Base-by-base conservation (phyloP, 805 yeast species). In the Suhomyces sp. region DNA sequence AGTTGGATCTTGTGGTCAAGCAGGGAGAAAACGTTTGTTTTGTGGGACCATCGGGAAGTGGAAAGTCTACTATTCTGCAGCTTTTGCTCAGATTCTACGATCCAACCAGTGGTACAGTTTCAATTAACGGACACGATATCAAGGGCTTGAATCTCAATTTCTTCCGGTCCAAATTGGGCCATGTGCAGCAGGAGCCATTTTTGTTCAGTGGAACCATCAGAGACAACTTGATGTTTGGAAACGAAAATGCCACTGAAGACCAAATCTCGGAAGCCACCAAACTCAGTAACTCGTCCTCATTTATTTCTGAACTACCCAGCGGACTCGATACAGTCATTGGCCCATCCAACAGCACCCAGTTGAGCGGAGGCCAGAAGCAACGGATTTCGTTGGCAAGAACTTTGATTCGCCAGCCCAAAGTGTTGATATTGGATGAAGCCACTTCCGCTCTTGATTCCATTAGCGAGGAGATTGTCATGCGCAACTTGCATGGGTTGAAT, bases 1-100 rank as follows among this genome's bases (percentile, higher is more conserved):
- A 79, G 20, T 69, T 92, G 50, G 75, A 81, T 57, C 74, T 93
- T 51, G 75, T 71, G 1, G 84, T 93, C 44, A 66, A 74, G 13
- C 83, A 87, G 31, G 97, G 97, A 12, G 92, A 89, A 59, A 93
- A 93, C 60, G 84, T 92, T 13, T 92, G 97, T 65, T 83, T 93
- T 53, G 97, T 92, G 15, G 98, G 98, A 1, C 97, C 97, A n/a
- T 86, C 96, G 31, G 98, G 98, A 1, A 88, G 96, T 54, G 98
- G 98, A 22, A 93, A 93, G 66, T 89, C 96, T 15, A 92, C 97
- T 0, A 82, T 93, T 2, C 79, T 92, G 6, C 89, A 92, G 48
- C 71, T 93, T 48, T 70, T 93, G 44, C 69, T 92, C 59, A 76
- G 98, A 53, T 89, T 88, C 64, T 93, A 93, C 68, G 97, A 91